Base-by-base conservation (phyloP, 805 yeast genomes). In the Starmerella scarabaei region DNA sequence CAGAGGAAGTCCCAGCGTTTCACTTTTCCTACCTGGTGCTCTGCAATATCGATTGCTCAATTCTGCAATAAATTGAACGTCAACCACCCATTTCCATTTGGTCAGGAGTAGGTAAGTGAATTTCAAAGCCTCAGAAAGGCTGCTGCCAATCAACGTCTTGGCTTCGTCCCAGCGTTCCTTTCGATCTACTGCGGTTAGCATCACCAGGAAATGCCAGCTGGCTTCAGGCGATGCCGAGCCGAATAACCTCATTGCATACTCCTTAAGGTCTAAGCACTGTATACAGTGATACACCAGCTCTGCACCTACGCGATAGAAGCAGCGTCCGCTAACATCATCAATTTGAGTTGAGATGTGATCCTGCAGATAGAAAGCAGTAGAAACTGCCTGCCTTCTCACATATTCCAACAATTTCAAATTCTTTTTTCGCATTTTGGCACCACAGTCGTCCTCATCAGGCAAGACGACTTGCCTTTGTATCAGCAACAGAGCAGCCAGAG, bases 1-100 rank as follows among this genome's bases (percentile, higher is more conserved):
- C 2, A 16, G 26, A 1, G 56, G 54, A 12, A 53, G 35, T 33
- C 49, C 47, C 4, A 47, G 39, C 4, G 42, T 29, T 37, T 51
- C 52, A 12, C 53, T 51, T n/a, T n/a, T n/a, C n/a, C n/a, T n/a
- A n/a, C n/a, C n/a, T n/a, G n/a, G n/a, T n/a, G n/a, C n/a, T n/a
- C n/a, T n/a, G n/a, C n/a, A n/a, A 17, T 42, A 49, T 15, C 23
- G 47, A 9, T 40, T 39, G 41, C 50, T 51, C 6, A 49, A 36
- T 4, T 31, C 43, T 15, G 33, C 27, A 7, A 48, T 30, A 1
- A 48, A 19, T 4, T 45, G 52, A 1, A 44, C 38, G 5, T 32
- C 31, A 1, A 37, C 43, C 3, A 51, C 51, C 56, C 56, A 53
- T 19, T 32, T 19, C 53, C 53, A 51, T 8, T 18, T 18, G 1